Base-by-base conservation (phyloP, 2,329 filamentous ascomycete species). In the Incumbomyces delicatus region DNA sequence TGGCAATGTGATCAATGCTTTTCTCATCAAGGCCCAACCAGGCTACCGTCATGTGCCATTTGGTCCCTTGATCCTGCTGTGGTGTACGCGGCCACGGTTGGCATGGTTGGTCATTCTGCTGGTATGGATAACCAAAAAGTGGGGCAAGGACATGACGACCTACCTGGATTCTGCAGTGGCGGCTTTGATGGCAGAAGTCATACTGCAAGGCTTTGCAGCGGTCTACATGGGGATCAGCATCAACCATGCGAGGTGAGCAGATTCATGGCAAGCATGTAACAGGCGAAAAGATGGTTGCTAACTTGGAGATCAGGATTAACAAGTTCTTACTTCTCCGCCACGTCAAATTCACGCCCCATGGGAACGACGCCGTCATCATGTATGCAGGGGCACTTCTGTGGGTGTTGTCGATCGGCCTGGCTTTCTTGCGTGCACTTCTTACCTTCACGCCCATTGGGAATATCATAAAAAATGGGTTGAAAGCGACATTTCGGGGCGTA, bases 51-150 rank as follows among this genome's bases (percentile, higher is more conserved):
- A 55, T 22, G 31, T 59, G 17, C 50, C 58, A 10, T 31, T 62
- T 16, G 7, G 48, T n/a, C 45, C 57, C 43, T 41, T 64, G 27
- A 47, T 58, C 13, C 49, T 63, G 16, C 52, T 64, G 17, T 64
- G 59, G 59, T 62, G 59, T 54, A 50, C 60, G 18, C 57, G 60
- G 45, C 62, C 62, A 33, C 59, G 60, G 13, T 51, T 56, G 17
- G 43, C 59, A 16, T 62, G 59, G 59, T 27, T 59, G n/a, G 27
- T 46, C 2, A 40, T 54, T 20, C 41, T 58, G 29, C n/a, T 60
- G 18, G 34, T 54, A 10, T 41, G 27, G 18, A 31, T 31, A 4
- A 41, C 39, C 10, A 41, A 41, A 35, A 30, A 34, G 33, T 4
- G 50, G 47, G 16, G 22, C 16, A 20, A 51, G 20, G 55, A 51